phyloP scores from a whole-genome alignment of 148 eudicot species.

The Rhododendron vialii region DNA sequence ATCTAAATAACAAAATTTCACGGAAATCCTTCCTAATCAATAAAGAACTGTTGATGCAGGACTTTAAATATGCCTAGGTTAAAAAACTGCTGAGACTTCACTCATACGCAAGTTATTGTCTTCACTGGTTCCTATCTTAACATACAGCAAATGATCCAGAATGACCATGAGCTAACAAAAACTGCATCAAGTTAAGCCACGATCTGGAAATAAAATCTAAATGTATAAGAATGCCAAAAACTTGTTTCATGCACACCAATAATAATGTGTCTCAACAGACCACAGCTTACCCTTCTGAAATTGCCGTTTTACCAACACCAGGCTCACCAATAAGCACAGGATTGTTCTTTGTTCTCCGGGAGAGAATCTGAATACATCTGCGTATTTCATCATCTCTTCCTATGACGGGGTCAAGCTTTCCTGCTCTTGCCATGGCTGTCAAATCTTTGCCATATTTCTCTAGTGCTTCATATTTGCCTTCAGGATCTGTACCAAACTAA shows the following conservation, averaged over 20 bases:
- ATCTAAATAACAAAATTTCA: background rate
- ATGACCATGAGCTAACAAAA: background rate
- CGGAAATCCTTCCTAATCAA: background rate
- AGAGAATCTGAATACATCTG: constrained; percentile 90
- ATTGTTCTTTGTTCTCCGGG: constrained; percentile 93
- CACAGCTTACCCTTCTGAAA: constrained; percentile 82
- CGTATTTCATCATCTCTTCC: constrained; percentile 99
- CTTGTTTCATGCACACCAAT: background rate
- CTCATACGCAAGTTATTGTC: background rate
- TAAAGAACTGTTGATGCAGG: background rate
- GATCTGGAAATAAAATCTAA: background rate
- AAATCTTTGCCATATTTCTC: constrained; percentile 96
- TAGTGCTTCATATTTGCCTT: constrained; percentile 89
- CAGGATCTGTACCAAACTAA: constrained; percentile 57
- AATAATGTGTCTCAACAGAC: background rate
- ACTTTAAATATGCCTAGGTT: background rate
- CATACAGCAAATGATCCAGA: background rate
- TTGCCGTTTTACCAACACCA: constrained; percentile 98
- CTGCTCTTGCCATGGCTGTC: constrained; percentile 87
- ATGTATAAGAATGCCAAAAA: background rate
- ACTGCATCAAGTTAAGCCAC: background rate
- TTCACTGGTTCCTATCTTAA: background rate
- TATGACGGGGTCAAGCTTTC: constrained; percentile 96
- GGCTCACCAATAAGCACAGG: constrained; percentile 98
- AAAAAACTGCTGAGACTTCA: background rate